Base-by-base conservation (phyloP, 768 basidiomycete species). In the Lactarius pseudohatsudake region DNA sequence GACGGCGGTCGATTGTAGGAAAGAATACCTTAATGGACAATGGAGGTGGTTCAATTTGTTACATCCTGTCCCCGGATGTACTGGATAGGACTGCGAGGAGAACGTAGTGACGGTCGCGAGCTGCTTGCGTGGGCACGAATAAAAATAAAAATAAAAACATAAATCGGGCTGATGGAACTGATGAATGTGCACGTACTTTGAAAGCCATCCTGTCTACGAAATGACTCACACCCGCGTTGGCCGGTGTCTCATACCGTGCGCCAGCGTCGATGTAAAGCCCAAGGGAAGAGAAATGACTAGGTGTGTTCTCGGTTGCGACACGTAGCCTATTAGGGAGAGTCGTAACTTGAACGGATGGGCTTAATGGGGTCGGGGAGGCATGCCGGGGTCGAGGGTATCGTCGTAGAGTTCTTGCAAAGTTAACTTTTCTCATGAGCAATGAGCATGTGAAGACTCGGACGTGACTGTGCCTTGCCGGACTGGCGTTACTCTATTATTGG, bases 251-350 rank as follows among this genome's bases (percentile, higher is more conserved):
- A 81, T 92, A 96, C 16, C 97, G 84, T 34, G 92, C 87, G 30
- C 97, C 97, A 2, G 93, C 95, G 75, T 98, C 95, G 71, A 98
- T 83, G 72, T 94, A 98, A 47, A 98, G 84, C 3, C 96, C 97
- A 0, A 96, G 84, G 0, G 94, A 90, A 40, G 95, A 91, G 76
- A 98, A 98, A 79, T 98, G 94, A 18, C 94, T 93, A 0, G 94
- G 95, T 4, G 91, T 90, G 2, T 84, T 81, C 77, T 97, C 93
- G 9, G 95, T 97, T 18, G 93, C 94, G 50, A 98, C 92, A 65
- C 94, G 82, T 55, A 98, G 84, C 76, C 89, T 92, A 79, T 97
- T 98, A 6, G 94, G 87, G 0, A 98, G 82, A 0, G 92, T 94
- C 0, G 96, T 96, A 38, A 96, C 82, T 69, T 84, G 82, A 30